Evolutionary conservation across 495 filamentous ascomycete genomes (phyloP), one percentile per base, ranked within the genome.

Genomic region (Evansstolkia leycettana): DNA sequence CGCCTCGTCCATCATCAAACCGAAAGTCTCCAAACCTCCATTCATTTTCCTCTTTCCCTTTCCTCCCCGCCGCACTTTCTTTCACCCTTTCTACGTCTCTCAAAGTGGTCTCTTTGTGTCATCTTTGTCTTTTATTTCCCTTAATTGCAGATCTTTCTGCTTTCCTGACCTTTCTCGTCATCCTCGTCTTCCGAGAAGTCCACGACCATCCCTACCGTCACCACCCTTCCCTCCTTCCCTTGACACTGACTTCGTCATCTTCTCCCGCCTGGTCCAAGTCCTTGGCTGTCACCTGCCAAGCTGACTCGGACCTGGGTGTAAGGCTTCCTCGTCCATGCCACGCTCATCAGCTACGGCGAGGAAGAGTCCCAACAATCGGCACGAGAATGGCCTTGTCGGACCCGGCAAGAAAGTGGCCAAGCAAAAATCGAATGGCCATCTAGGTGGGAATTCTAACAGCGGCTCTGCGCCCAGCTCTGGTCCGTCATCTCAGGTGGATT

Each of bases 381-480:
- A 89, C 58, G 86, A 94, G 62, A 86, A 81, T 79, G 86, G 87
- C 47, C 64, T 84, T 47, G 81, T 82, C 65, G 76, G 76, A 46
- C 80, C 86, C 36, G 83, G 82, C 45, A 89, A 85, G 76, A 80
- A 82, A 64, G 69, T 90, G 41, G 62, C 62, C 42, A 76, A 72
- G 62, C 75, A 79, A 55, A 75, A 72, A 48, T 80, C 72, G 40
- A 76, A 70, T 58, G 64, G 64, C 38, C 62, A 73, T 45, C 51
- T 81, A 54, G 77, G 73, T 64, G 65, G 62, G 52, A 64, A 51
- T 46, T 56, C 57, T 41, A 58, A 55, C 62, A 70, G 65, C 68
- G 69, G 53, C 55, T 52, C 58, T 43, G 53, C 50, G 38, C 39
- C 53, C 41, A 49, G 39, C 37, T 55, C 57, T 50, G 55, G 51